Conservation (phyloP, 108 stramenopile genomes). For the Nitzschia putrida region DNA sequence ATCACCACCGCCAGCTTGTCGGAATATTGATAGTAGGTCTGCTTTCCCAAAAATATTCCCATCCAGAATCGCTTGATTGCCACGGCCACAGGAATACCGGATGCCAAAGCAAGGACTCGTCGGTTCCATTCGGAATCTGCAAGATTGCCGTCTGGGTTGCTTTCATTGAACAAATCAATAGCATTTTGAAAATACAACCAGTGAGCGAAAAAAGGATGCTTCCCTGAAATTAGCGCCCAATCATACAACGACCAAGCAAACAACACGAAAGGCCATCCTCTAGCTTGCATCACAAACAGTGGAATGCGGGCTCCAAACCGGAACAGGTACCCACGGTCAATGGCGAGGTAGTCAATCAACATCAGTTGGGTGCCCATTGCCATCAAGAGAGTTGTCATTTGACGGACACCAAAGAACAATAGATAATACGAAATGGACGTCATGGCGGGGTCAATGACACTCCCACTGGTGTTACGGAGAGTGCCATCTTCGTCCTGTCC, state of each 20-base stretch:
- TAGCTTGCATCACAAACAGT: conserved; percentile 41
- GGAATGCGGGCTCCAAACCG: conserved; percentile 33
- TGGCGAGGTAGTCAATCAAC: conserved; percentile 42
- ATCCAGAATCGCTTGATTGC: conserved; percentile 63
- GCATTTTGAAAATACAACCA: conserved; percentile 36
- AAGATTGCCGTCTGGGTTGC: conserved; percentile 12
- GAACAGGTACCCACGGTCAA: conserved; percentile 18
- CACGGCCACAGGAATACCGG: conserved; percentile 45
- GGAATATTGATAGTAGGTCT: conserved; percentile 54
- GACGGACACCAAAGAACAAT: conserved; percentile 36
- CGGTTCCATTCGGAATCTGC: conserved; percentile 8
- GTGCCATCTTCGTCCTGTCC: neutral
- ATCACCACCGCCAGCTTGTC: conserved; percentile 56
- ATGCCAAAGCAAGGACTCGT: conserved; percentile 38
- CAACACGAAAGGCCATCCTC: conserved; percentile 53
- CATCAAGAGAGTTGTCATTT: conserved; percentile 34
- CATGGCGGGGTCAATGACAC: neutral
- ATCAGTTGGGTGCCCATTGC: conserved; percentile 29
- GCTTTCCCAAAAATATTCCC: conserved; percentile 60
- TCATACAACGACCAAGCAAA: conserved; percentile 43
- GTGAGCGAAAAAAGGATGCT: conserved; percentile 29
- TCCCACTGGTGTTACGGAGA: neutral
- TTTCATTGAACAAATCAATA: conserved; percentile 8
- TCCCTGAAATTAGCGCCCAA: conserved; percentile 33
- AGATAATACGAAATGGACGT: conserved; percentile 47